These are phyloP conservation scores for Fusarium algeriense DNA, from an alignment of 2,329 filamentous ascomycete species.

Conservation along the genomic window DNA sequence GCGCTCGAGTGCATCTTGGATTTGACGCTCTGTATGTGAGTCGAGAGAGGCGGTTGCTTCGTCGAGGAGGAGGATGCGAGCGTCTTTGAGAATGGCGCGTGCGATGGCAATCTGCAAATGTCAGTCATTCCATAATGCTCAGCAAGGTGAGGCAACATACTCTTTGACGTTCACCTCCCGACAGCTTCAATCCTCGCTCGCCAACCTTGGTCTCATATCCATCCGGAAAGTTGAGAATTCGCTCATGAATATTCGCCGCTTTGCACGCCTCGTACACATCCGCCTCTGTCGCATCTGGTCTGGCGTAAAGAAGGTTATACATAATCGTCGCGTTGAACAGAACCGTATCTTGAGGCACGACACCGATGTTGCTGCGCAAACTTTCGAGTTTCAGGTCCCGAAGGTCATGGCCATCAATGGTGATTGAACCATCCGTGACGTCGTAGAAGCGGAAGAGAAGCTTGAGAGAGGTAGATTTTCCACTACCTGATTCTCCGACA, in stretches of 20 bases:
- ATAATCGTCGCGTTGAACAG: constrained; percentile 67
- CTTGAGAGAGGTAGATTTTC: constrained; percentile 63
- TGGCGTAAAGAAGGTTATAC: constrained; percentile 67
- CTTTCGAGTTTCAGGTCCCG: constrained; percentile 56
- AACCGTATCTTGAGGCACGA: constrained; percentile 60
- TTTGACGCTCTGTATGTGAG: constrained; percentile 69
- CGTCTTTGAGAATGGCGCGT: constrained; percentile 75
- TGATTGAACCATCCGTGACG: constrained; percentile 58
- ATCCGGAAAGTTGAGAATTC: constrained; percentile 65
- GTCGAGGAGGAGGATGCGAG: constrained; percentile 77
- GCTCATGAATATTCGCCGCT: constrained; percentile 67
- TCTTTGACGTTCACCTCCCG: constrained; percentile 71
- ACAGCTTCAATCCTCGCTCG: constrained; percentile 65
- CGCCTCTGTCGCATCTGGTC: constrained; percentile 60
- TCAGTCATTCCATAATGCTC: neutral
- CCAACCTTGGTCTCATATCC: constrained; percentile 66
- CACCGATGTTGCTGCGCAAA: constrained; percentile 57
- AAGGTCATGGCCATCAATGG: constrained; percentile 61
- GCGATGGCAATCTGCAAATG: constrained; percentile 64
- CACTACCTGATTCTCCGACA: constrained; percentile 60
- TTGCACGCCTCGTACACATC: constrained; percentile 65
- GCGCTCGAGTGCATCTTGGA: constrained; percentile 65
- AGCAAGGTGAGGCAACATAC: constrained; percentile 48
- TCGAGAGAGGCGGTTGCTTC: constrained; percentile 79
- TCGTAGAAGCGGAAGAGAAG: constrained; percentile 66